Evolutionary conservation across 2,329 filamentous ascomycete species (phyloP).

Genomic region (Escovopsis sp.): DNA sequence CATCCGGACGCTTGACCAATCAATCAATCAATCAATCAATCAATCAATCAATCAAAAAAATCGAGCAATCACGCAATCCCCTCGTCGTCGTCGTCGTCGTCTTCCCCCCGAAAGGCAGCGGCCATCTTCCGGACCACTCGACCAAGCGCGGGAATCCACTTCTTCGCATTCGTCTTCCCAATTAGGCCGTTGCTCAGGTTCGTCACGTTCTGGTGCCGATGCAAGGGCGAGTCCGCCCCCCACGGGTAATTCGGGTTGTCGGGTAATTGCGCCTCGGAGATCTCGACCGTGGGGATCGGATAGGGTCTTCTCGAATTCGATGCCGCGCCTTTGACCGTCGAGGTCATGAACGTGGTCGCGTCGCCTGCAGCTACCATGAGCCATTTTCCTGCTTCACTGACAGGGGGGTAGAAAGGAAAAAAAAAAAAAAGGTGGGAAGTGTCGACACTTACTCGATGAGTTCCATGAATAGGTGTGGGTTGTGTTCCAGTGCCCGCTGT

Average conservation of each 20-base stretch:
- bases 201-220: conserved; percentile 19
- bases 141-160: conserved; percentile 1
- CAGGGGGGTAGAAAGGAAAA: neutral
- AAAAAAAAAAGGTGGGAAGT: neutral
- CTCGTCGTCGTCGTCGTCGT: neutral
- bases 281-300: conserved; percentile 9
- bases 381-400: neutral
- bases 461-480: neutral
- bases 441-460: conserved; percentile 3
- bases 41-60: too few relatives aligned
- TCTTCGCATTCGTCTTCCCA: neutral
- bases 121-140: neutral
- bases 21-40: too few relatives aligned
- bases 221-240: conserved; percentile 21
- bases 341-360: conserved; percentile 9
- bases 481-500: neutral
- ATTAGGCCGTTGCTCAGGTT: conserved; percentile 11
- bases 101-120: conserved; percentile 1
- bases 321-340: conserved; percentile 5
- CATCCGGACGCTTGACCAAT: too few relatives aligned
- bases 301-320: conserved; percentile 1
- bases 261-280: conserved; percentile 11
- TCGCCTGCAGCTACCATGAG: neutral
- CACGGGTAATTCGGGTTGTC: conserved; percentile 21
- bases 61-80: neutral